Evolutionary conservation across 768 basidiomycete genomes (phyloP), one percentile per base, ranked within the genome.

Genomic region (Xerocomellus dryophilus): DNA sequence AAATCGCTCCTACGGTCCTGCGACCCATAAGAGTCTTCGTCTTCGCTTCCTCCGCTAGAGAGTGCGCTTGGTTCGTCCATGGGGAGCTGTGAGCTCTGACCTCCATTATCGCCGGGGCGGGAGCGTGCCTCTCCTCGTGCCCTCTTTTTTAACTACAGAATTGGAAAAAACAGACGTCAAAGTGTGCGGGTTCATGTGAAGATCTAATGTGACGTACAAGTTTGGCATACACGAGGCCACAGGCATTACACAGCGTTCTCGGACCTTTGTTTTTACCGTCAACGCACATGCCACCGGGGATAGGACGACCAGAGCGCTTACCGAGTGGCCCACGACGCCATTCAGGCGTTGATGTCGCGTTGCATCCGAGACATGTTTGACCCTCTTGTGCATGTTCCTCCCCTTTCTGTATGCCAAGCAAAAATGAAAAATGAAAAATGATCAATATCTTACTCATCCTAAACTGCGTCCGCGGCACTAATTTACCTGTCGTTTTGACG

Each of bases 171-270:
- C 40, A 58, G 47, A 51, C 38, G 51, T 72, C 59, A 72, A 62
- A 57, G 39, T 52, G 50, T 42, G 50, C 53, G 47, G 36, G 50
- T 32, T 42, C 49, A 61, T 50, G 57, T 52, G 49, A 59, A 61
- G 53, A 57, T 52, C 63, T 49, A 60, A 56, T 62, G 60, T 71
- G 61, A 78, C 84, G 66, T 69, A 90, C 88, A 70, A 91, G 77
- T 74, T 92, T 92, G 50, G 89, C 90, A 69, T 90, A 92, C 55
- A 92, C 89, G 59, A 92, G 81, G 50, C 89, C 89, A 70, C 89
- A 92, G 11, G 89, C 89, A 67, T 92, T 92, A 69, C 89, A 92
- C 49, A 92, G 74, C 50, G 89, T 91, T 66, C 90, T 80, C 21
- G 89, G 89, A 47, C 89, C 88, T 90, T 57, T 57, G 56, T 55